Conservation (phyloP, 2,329 filamentous ascomycete species). For the Hypoxylon sp. region DNA sequence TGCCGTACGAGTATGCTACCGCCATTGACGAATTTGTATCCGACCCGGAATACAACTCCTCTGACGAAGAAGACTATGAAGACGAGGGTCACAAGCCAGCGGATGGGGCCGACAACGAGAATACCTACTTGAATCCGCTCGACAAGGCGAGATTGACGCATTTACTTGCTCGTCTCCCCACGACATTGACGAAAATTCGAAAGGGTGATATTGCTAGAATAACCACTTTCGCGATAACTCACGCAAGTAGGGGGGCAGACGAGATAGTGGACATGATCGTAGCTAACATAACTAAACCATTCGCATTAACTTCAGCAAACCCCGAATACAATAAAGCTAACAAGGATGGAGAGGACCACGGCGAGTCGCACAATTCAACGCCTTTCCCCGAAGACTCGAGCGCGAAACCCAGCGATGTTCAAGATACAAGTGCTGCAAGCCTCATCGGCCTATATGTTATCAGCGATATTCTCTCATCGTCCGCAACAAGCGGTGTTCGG, state of each 20-base stretch:
- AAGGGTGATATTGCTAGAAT: constrained; percentile 90
- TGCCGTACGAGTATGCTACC: constrained; percentile 87
- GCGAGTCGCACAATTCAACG: constrained; percentile 57
- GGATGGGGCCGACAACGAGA: constrained; percentile 62
- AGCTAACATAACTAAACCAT: constrained; percentile 83
- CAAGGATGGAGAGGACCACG: constrained; percentile 58
- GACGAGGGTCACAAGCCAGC: constrained; percentile 66
- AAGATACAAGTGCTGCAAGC: constrained; percentile 79
- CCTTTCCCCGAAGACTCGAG: constrained; percentile 58
- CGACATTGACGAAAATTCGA: constrained; percentile 78
- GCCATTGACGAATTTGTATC: constrained; percentile 83
- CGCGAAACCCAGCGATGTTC: constrained; percentile 59
- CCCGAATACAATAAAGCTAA: constrained; percentile 63
- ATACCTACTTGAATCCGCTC: constrained; percentile 82
- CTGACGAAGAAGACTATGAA: constrained; percentile 82
- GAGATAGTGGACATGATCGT: constrained; percentile 94
- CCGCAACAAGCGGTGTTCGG: constrained; percentile 81
- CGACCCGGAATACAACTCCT: constrained; percentile 88
- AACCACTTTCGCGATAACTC: constrained; percentile 89
- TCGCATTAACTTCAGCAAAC: constrained; percentile 80
- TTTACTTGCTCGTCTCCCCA: constrained; percentile 85
- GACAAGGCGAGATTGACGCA: constrained; percentile 88
- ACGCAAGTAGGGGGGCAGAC: constrained; percentile 86
- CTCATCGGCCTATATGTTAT: constrained; percentile 85
- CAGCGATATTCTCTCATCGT: constrained; percentile 83